Evolutionary conservation across 2,329 filamentous ascomycete species (phyloP).

Genomic region (Stagonosporopsis chrysanthemi): DNA sequence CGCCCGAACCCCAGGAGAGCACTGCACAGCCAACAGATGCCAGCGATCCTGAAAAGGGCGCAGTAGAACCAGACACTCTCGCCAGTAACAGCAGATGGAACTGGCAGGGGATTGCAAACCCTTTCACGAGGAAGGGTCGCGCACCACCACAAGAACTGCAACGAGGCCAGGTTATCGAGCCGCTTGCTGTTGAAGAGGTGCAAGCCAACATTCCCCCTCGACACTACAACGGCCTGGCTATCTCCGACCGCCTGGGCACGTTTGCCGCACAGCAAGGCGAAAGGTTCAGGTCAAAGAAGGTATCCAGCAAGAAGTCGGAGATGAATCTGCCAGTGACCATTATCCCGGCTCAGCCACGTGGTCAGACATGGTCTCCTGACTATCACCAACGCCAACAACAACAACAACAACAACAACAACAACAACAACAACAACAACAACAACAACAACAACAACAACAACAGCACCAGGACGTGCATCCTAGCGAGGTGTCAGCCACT

Average conservation of each 20-base stretch:
- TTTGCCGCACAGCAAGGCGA: slow-evolving; percentile 60
- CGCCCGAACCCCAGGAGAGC: slow-evolving; percentile 6
- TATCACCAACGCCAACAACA: slow-evolving; percentile 30
- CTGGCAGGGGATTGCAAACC: slow-evolving; percentile 63
- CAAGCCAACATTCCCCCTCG: slow-evolving; percentile 50
- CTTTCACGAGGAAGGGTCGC: slow-evolving; percentile 65
- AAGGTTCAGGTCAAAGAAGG: slow-evolving; percentile 51
- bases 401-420: slow-evolving; percentile 1
- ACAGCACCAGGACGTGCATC: background rate
- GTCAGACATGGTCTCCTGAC: slow-evolving; percentile 63
- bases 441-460: slow-evolving; percentile 10
- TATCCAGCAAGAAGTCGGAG: slow-evolving; percentile 44
- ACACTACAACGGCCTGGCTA: slow-evolving; percentile 53
- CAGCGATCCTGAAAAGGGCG: slow-evolving; percentile 43
- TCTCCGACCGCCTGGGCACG: slow-evolving; percentile 56
- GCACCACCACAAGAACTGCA: slow-evolving; percentile 68
- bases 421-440: slow-evolving; percentile 7
- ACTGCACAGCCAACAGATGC: slow-evolving; percentile 21
- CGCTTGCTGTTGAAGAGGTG: slow-evolving; percentile 47
- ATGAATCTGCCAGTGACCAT: slow-evolving; percentile 64
- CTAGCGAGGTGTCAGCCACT: slow-evolving; percentile 19
- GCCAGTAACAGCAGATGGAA: slow-evolving; percentile 40
- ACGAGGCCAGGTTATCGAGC: slow-evolving; percentile 60
- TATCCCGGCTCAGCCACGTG: slow-evolving; percentile 65
- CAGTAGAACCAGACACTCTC: slow-evolving; percentile 21